Conservation (phyloP, 768 basidiomycete species). For the Rhodosporidiobolus sp. region DNA sequence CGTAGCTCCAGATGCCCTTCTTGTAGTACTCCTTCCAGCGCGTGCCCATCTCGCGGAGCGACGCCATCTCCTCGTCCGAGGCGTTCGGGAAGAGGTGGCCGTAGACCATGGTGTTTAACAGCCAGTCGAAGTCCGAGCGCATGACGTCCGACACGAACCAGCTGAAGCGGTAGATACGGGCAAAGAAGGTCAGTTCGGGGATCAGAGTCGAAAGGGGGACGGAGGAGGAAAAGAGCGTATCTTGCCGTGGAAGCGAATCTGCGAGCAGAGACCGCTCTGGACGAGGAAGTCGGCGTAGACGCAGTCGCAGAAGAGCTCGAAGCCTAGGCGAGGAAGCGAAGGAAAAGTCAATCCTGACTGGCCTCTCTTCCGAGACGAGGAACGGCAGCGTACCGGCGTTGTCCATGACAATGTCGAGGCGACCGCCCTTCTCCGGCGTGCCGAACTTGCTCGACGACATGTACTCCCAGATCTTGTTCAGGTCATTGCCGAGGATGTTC, state of each 20-base stretch:
- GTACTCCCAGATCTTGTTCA: constrained; percentile 67
- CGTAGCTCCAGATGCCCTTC: constrained; percentile 89
- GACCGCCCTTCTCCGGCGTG: constrained; percentile 62
- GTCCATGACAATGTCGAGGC: constrained; percentile 65
- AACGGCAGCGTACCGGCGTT: constrained; percentile 42
- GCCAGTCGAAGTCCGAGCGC: constrained; percentile 90
- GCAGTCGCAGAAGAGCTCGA: constrained; percentile 57
- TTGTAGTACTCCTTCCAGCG: constrained; percentile 96
- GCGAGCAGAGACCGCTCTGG: constrained; percentile 76
- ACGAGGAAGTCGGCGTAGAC: constrained; percentile 80
- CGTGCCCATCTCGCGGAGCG: constrained; percentile 69
- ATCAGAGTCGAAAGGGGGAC: neutral
- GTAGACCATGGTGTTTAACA: constrained; percentile 71
- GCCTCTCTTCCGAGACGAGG: neutral
- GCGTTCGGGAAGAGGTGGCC: constrained; percentile 87
- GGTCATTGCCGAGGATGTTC: constrained; percentile 87
- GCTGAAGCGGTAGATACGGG: constrained; percentile 63
- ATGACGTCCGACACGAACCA: constrained; percentile 93
- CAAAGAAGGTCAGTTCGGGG: neutral
- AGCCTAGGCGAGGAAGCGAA: constrained; percentile 54
- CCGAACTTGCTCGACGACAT: constrained; percentile 58
- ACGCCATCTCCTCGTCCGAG: constrained; percentile 73
- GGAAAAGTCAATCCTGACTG: too few species aligned
- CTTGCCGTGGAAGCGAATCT: constrained; percentile 87
- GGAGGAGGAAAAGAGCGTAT: neutral